Conservation (phyloP, 1,139 yeast species). For the Lodderomyces orthopsilosis region DNA sequence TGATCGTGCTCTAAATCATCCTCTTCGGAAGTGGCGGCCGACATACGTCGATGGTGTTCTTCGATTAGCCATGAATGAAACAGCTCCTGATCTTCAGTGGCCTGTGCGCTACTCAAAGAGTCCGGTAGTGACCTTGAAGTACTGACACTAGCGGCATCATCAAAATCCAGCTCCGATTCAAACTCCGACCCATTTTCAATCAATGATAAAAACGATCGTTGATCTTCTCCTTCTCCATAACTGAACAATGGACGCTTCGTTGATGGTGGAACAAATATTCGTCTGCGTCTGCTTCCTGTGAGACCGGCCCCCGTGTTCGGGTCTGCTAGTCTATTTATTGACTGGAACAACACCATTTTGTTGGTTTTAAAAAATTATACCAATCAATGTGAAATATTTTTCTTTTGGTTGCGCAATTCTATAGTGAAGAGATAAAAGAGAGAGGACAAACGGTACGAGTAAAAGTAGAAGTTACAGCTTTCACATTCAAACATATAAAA, state of each 20-base stretch:
- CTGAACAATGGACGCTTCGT: slow-evolving; percentile 65
- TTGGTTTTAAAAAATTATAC: background rate
- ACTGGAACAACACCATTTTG: slow-evolving; percentile 42
- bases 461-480: background rate
- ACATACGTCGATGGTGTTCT: slow-evolving; percentile 62
- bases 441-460: background rate
- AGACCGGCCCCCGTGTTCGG: slow-evolving; percentile 35
- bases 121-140: slow-evolving; percentile 65
- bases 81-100: slow-evolving; percentile 53
- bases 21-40: slow-evolving; percentile 30
- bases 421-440: background rate
- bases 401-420: background rate
- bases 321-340: slow-evolving; percentile 43
- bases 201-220: slow-evolving; percentile 57
- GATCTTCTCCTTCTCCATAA: slow-evolving; percentile 62
- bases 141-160: slow-evolving; percentile 52
- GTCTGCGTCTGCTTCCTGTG: slow-evolving; percentile 40
- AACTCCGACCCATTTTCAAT: slow-evolving; percentile 43
- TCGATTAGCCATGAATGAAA: slow-evolving; percentile 60
- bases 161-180: slow-evolving; percentile 38
- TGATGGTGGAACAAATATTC: slow-evolving; percentile 66
- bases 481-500: background rate
- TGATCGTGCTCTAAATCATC: slow-evolving; percentile 11
- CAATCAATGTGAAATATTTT: too few species aligned
- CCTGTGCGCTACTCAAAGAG: slow-evolving; percentile 48